Percentiles rank a stretch among this genome's conserved stretches.
These are phyloP conservation scores for Coniochaeta pulveracea DNA, from an alignment of 2,329 filamentous ascomycete species.

Conservation along the genomic window DNA sequence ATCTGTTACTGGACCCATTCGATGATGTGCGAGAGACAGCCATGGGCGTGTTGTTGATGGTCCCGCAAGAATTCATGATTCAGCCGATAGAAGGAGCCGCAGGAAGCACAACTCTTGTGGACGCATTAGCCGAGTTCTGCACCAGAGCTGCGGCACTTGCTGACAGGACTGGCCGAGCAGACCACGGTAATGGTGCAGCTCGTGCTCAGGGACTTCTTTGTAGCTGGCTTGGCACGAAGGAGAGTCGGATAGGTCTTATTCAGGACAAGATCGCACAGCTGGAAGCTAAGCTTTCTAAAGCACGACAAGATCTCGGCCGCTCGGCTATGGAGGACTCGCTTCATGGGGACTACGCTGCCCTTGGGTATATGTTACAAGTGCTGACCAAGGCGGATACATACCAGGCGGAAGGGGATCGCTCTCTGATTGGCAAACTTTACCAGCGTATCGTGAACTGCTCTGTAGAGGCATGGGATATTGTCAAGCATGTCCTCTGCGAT, in stretches of 20 bases:
- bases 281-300: conserved; percentile 51
- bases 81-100: conserved; percentile 9
- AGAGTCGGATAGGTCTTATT: conserved; percentile 38
- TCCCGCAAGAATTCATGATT: conserved; percentile 25
- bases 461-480: conserved; percentile 62
- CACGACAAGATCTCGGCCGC: conserved; percentile 51
- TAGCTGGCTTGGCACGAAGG: conserved; percentile 34
- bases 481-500: conserved; percentile 72
- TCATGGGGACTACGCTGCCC: conserved; percentile 58
- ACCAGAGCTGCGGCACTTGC: conserved; percentile 45
- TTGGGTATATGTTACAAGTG: conserved; percentile 49
- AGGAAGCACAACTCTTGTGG: conserved; percentile 10
- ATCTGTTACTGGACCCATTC: conserved; percentile 80
- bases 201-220: conserved; percentile 63
- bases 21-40: conserved; percentile 70
- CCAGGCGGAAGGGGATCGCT: conserved; percentile 19
- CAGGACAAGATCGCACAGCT: conserved; percentile 47
- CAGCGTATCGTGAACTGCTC: conserved; percentile 48
- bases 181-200: conserved; percentile 86
- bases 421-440: conserved; percentile 31
- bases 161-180: conserved; percentile 66
- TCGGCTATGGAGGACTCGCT: conserved; percentile 57
- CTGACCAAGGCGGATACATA: conserved; percentile 27
- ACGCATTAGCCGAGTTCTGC: conserved; percentile 34
- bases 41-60: conserved; percentile 37